These are phyloP conservation scores for Bipolaris oryzae DNA, from an alignment of 2,329 filamentous ascomycete genomes.

Conservation along the genomic window DNA sequence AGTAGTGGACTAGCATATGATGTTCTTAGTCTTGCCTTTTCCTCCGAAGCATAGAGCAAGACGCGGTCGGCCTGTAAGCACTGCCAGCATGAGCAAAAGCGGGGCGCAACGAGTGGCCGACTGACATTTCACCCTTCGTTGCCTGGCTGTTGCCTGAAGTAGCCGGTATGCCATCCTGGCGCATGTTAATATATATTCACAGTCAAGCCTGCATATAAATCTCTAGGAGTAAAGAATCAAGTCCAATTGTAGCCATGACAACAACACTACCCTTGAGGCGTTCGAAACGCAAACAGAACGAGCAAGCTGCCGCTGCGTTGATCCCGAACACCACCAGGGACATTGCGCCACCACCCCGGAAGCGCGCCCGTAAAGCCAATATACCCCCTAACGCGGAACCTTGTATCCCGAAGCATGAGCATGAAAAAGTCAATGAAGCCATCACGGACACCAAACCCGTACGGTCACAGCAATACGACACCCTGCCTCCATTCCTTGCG, in stretches of 20 bases:
- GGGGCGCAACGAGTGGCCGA: neutral
- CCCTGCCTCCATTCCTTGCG: constrained; percentile 13
- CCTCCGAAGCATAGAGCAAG: neutral
- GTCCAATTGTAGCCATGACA: neutral
- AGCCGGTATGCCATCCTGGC: neutral
- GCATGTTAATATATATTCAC: neutral
- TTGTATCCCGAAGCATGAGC: neutral
- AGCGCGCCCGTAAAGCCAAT: constrained; percentile 3
- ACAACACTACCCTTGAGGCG: neutral
- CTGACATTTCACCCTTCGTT: neutral
- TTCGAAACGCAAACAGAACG: constrained; percentile 5
- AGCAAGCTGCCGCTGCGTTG: neutral
- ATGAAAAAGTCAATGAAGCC: neutral
- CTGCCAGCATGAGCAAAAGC: neutral
- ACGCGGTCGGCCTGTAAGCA: neutral
- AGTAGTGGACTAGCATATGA: neutral
- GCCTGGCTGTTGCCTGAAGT: constrained; percentile 12
- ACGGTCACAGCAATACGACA: neutral
- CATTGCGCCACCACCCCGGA: neutral
- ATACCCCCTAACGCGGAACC: neutral
- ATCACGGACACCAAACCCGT: neutral
- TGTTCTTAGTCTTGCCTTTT: no score
- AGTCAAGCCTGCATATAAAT: neutral
- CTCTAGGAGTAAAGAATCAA: neutral
- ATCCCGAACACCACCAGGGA: neutral